Evolutionary conservation across 139 green algal genomes (phyloP).

Genomic region (Protoeuglena noctilucae): DNA sequence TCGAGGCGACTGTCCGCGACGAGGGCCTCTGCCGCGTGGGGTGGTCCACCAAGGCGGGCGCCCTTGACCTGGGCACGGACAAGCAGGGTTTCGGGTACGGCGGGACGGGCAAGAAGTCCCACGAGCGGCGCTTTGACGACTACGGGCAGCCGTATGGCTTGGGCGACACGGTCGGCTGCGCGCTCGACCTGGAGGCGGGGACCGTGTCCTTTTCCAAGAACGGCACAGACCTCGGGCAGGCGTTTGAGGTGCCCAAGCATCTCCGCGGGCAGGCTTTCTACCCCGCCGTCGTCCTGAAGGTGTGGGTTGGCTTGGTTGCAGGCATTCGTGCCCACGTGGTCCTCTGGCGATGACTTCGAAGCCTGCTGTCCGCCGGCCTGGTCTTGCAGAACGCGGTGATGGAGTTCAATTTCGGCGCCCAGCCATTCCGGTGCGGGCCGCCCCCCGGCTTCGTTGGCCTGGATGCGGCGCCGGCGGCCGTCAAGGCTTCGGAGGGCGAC

Average conservation of each 20-base stretch:
- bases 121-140: conserved; percentile 38
- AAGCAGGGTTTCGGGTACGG: conserved; percentile 40
- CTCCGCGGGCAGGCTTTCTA: conserved; percentile 34
- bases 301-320: too few species aligned
- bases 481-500: conserved; percentile 4
- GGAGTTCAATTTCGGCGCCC: conserved; percentile 35
- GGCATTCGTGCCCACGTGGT: too few species aligned
- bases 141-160: conserved; percentile 43
- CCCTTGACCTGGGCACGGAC: conserved; percentile 49
- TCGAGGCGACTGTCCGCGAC: conserved; percentile 36
- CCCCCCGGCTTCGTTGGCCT: conserved; percentile 21
- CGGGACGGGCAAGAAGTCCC: conserved; percentile 54
- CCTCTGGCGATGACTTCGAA: too few species aligned
- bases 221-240: conserved; percentile 28
- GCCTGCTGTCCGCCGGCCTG: conserved; percentile 56
- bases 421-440: conserved; percentile 17
- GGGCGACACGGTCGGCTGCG: conserved; percentile 43
- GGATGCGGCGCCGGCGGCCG: conserved; percentile 6
- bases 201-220: conserved; percentile 45
- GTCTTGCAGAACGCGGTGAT: conserved; percentile 64
- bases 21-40: conserved; percentile 57
- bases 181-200: conserved; percentile 25
- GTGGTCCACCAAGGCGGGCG: conserved; percentile 33
- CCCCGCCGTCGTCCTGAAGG: conserved; percentile 58
- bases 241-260: conserved; percentile 33